These are phyloP conservation scores for Laburnicola sp. DNA, from an alignment of 2,329 filamentous ascomycete genomes.

Conservation along the genomic window DNA sequence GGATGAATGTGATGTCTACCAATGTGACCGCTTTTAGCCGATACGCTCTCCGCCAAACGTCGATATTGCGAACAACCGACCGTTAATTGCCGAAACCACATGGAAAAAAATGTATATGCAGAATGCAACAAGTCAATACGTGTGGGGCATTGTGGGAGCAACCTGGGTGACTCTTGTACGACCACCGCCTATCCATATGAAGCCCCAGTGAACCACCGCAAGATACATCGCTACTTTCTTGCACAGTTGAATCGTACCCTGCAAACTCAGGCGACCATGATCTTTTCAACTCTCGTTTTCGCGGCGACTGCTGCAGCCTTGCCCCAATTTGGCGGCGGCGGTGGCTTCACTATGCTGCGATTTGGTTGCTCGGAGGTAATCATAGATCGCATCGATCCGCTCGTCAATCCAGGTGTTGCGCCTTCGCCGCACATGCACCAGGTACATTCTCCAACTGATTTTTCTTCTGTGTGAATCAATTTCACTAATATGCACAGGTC, in stretches of 20 bases:
- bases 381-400: constrained; percentile 37
- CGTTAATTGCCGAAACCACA: neutral
- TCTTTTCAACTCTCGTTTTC: constrained; percentile 6
- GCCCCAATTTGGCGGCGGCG: constrained; percentile 2
- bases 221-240: neutral
- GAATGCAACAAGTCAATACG: neutral
- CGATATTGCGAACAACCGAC: neutral
- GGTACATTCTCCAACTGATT: constrained; percentile 15
- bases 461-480: too few relatives aligned
- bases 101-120: neutral
- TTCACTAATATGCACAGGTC: constrained; percentile 2
- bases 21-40: constrained; percentile 2
- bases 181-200: neutral
- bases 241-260: neutral
- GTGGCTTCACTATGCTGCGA: constrained; percentile 34
- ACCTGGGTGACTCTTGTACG: neutral
- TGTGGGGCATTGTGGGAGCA: constrained; percentile 9
- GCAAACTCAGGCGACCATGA: neutral
- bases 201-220: neutral
- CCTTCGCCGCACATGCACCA: constrained; percentile 46
- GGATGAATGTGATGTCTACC: neutral
- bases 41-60: neutral
- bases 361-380: constrained; percentile 38
- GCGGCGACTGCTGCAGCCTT: constrained; percentile 1
- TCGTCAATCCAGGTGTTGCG: constrained; percentile 42